A percentile compares a stretch with the other conserved stretches of the same genome.
These are phyloP conservation scores for Trypanosoma lewisi DNA, from an alignment of 208 protist species.

Conservation along the genomic window DNA sequence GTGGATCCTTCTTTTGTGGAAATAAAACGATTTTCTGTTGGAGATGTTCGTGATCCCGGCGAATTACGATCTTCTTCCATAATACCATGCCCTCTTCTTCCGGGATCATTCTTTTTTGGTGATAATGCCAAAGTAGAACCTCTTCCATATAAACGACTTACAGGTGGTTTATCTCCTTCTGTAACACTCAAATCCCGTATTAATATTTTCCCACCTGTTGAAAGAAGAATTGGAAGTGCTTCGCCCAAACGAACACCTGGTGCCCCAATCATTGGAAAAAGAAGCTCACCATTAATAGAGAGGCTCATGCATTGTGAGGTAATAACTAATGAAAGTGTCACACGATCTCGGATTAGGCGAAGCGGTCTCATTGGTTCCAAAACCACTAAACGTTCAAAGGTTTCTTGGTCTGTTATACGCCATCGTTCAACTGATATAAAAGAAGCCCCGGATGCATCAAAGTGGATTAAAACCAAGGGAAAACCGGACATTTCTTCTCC, in stretches of 20 bases:
- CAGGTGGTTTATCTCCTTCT: slow-evolving; percentile 26
- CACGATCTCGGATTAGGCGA: slow-evolving; percentile 25
- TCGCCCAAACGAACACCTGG: slow-evolving; percentile 20
- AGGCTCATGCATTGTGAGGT: slow-evolving; percentile 17
- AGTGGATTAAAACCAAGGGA: slow-evolving; percentile 24
- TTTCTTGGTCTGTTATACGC: slow-evolving; percentile 27
- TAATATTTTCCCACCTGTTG: slow-evolving; percentile 23
- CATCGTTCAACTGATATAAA: slow-evolving; percentile 34
- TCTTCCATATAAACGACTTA: slow-evolving; percentile 14
- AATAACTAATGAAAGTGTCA: slow-evolving; percentile 18
- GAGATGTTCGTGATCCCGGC: background rate
- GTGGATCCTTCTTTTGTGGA: background rate
- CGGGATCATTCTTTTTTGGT: slow-evolving; percentile 7
- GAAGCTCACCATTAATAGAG: slow-evolving; percentile 25
- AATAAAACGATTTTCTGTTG: background rate
- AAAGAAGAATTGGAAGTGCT: slow-evolving; percentile 29
- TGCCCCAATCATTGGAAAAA: slow-evolving; percentile 16
- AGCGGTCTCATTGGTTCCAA: slow-evolving; percentile 26
- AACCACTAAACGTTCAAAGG: slow-evolving; percentile 21
- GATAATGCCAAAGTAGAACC: slow-evolving; percentile 1
- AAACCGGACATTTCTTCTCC: slow-evolving; percentile 24
- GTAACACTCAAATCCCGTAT: slow-evolving; percentile 20
- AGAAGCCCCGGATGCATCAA: slow-evolving; percentile 22
- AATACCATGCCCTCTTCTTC: slow-evolving; percentile 7
- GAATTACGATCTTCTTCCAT: slow-evolving; percentile 11